Evolutionary conservation across 73 alveolate species (phyloP), one percentile per base, ranked within the genome.

Genomic region (Stentor roeselii): DNA sequence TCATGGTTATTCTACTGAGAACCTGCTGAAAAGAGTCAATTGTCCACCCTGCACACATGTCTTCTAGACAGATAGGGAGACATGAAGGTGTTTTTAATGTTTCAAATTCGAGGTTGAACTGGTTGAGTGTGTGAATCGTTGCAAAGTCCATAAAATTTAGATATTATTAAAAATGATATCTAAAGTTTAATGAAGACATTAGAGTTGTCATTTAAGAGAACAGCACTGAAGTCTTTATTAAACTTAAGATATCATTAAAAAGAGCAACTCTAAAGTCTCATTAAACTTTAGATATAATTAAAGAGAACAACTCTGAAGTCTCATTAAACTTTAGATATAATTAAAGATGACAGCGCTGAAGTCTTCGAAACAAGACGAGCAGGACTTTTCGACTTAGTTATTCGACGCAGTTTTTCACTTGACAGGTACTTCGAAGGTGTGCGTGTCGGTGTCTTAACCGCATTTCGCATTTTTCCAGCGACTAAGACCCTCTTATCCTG

Each of bases 1-100:
- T 39, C 37, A 39, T 6, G 39, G 60, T 76, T 0, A 76, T 0
- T n/a, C 39, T 41, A 21, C n/a, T 21, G 14, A 76, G 3, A 39
- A 76, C 39, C 39, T 76, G 74, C 2, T 41, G 14, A 35, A 76
- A 76, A 1, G 84, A 21, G 60, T 76, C 84, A 37, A 38, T 76
- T 15, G 84, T 27, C 39, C 84, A 39, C 6, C 84, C 84, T 76
- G 75, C 78, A n/a, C 74, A 76, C 14, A 76, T 6, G n/a, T 76
- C 84, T 76, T 76, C 84, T 1, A 76, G 30, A 34, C 78, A 15
- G 86, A 76, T 15, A 76, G 84, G 84, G 21, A 76, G 59, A 41
- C 84, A 76, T 15, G 84, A 76, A n/a, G 84, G 84, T 2, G 14
- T 67, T 41, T 76, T 76, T 76, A 76, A 32, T 31, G 36, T 21